Conservation (phyloP, 495 filamentous ascomycete species). For the Bryoglossum gracile region DNA sequence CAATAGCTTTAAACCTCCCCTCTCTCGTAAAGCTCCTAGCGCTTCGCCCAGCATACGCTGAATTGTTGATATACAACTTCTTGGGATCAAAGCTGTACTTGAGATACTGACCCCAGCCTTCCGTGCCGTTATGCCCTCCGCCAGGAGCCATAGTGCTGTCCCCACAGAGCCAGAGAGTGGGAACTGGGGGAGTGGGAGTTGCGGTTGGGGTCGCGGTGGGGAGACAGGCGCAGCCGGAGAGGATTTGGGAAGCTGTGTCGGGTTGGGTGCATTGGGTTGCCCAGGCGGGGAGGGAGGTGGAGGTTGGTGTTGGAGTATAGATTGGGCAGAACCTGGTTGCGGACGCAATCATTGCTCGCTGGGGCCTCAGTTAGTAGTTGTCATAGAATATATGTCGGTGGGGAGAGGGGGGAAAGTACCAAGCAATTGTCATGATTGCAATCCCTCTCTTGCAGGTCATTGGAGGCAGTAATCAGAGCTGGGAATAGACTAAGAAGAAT, state of each 20-base stretch:
- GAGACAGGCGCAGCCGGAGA: neutral
- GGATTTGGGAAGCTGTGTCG: neutral
- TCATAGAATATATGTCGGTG: too few relatives aligned
- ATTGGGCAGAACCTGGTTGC: neutral
- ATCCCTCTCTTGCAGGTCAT: neutral
- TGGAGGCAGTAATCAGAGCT: neutral
- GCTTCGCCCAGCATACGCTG: constrained; percentile 37
- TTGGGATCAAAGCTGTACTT: constrained; percentile 28
- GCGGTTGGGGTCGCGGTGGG: neutral
- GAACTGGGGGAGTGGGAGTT: neutral
- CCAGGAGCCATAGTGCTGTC: constrained; percentile 48
- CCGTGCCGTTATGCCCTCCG: constrained; percentile 32
- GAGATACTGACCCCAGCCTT: constrained; percentile 35
- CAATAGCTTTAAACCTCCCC: constrained; percentile 35
- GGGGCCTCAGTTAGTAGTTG: neutral
- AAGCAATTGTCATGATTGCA: constrained; percentile 1
- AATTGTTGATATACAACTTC: constrained; percentile 30
- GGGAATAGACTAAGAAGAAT: neutral
- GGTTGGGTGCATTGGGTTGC: neutral
- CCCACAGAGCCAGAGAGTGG: constrained; percentile 44
- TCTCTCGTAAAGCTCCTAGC: constrained; percentile 40
- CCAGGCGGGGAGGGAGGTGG: neutral
- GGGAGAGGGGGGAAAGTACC: neutral
- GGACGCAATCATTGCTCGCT: neutral
- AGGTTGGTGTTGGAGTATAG: neutral